A percentile compares a stretch with the other conserved stretches of the same genome.
phyloP scores from a whole-genome alignment of 2,329 filamentous ascomycete genomes.

The Epichloe sp. region DNA sequence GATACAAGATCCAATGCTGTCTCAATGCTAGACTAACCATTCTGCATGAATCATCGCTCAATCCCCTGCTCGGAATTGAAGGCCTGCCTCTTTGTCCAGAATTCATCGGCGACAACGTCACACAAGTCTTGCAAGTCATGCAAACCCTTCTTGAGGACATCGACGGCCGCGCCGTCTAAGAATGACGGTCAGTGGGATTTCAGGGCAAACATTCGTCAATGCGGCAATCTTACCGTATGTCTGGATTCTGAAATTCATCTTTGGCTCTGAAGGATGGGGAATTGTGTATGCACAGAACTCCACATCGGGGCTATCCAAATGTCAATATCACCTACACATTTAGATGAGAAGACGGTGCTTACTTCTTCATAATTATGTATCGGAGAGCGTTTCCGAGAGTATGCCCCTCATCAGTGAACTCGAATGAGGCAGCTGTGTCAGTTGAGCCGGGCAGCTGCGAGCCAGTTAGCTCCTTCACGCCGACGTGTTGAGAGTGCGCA shows the following conservation, averaged over 20 bases:
- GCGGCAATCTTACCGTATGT: constrained; percentile 61
- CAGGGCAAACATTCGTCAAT: constrained; percentile 6
- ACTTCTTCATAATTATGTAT: constrained; percentile 99
- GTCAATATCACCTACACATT: constrained; percentile 2
- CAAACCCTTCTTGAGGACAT: constrained; percentile 82
- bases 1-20: neutral
- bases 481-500: neutral
- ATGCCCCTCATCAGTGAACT: constrained; percentile 88
- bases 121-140: constrained; percentile 82
- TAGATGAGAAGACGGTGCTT: constrained; percentile 17
- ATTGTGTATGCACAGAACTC: constrained; percentile 98
- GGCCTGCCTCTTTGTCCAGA: constrained; percentile 42
- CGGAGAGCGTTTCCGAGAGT: constrained; percentile 88
- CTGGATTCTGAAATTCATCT: constrained; percentile 96
- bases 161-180: constrained; percentile 64
- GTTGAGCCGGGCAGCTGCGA: constrained; percentile 67
- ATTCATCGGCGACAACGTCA: constrained; percentile 88
- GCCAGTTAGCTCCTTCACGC: neutral
- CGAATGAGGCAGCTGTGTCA: constrained; percentile 85
- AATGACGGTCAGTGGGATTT: neutral
- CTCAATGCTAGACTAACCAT: constrained; percentile 1
- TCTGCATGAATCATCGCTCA: constrained; percentile 14
- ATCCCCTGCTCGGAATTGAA: constrained; percentile 23
- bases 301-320: constrained; percentile 60
- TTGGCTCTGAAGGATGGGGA: constrained; percentile 85